A percentile compares a stretch with the other conserved stretches of the same genome.
Conservation (phyloP, 1,139 yeast genomes). For the Pichia sp. region DNA sequence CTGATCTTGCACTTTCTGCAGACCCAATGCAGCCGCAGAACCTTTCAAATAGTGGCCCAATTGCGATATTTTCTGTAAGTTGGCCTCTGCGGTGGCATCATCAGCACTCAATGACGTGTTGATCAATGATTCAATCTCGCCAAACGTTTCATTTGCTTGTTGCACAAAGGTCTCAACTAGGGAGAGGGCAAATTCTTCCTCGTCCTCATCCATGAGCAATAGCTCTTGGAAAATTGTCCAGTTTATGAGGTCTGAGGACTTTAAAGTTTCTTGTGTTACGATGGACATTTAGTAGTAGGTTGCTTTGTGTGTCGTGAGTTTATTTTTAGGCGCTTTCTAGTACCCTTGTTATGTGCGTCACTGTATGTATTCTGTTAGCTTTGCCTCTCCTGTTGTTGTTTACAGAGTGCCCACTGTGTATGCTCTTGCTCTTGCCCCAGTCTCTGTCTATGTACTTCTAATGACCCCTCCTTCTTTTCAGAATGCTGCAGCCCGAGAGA, state of each 20-base stretch:
- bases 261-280: slow-evolving; percentile 24
- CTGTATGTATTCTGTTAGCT: too few relatives aligned
- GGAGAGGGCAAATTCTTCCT: slow-evolving; percentile 73
- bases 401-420: too few relatives aligned
- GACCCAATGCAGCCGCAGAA: slow-evolving; percentile 90
- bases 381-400: too few relatives aligned
- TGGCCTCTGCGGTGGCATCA: slow-evolving; percentile 26
- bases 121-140: slow-evolving; percentile 49
- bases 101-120: slow-evolving; percentile 19
- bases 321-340: too few relatives aligned
- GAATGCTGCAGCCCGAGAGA: too few relatives aligned
- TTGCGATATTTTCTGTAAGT: slow-evolving; percentile 58
- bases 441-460: too few relatives aligned
- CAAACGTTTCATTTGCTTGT: slow-evolving; percentile 79
- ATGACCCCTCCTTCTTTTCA: too few relatives aligned
- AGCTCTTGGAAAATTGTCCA: slow-evolving; percentile 88
- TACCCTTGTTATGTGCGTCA: too few relatives aligned
- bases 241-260: slow-evolving; percentile 59
- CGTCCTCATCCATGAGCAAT: slow-evolving; percentile 89
- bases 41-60: slow-evolving; percentile 94
- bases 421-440: too few relatives aligned
- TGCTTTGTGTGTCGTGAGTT: too few relatives aligned
- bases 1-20: slow-evolving; percentile 70
- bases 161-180: slow-evolving; percentile 79
- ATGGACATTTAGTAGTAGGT: too few relatives aligned